Percentiles rank a stretch among this genome's conserved stretches.
phyloP scores from a whole-genome alignment of 108 stramenopile species.

The Schizochytrium sp. region DNA sequence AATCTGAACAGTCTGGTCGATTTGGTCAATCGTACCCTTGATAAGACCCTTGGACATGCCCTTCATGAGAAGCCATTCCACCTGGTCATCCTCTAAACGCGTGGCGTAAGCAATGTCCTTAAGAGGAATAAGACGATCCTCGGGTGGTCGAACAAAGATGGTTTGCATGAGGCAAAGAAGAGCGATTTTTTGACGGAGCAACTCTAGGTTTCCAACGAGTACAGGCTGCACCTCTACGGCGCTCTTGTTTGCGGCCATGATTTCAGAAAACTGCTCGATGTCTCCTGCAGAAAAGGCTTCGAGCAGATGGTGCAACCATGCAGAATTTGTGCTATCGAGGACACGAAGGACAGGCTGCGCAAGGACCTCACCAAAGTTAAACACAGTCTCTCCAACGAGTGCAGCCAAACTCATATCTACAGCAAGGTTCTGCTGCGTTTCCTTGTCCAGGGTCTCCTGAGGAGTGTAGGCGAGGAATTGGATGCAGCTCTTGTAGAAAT shows the following conservation, averaged over 20 bases:
- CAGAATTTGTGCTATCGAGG: slow-evolving; percentile 77
- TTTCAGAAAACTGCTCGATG: slow-evolving; percentile 81
- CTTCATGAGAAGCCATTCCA: slow-evolving; percentile 98
- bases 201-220: slow-evolving; percentile 80
- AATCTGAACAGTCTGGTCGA: slow-evolving; percentile 85
- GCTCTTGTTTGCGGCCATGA: slow-evolving; percentile 74
- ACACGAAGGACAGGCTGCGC: slow-evolving; percentile 84
- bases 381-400: slow-evolving; percentile 94
- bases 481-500: slow-evolving; percentile 90
- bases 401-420: slow-evolving; percentile 92
- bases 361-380: slow-evolving; percentile 94
- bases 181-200: slow-evolving; percentile 94
- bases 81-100: slow-evolving; percentile 84
- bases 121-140: slow-evolving; percentile 88
- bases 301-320: slow-evolving; percentile 88
- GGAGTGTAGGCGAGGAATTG: slow-evolving; percentile 86
- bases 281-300: slow-evolving; percentile 87
- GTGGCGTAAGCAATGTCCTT: slow-evolving; percentile 85
- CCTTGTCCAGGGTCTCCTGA: slow-evolving; percentile 69
- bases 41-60: slow-evolving; percentile 93
- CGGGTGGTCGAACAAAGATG: slow-evolving; percentile 89
- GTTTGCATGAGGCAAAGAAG: slow-evolving; percentile 91
- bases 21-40: slow-evolving; percentile 87
- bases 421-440: slow-evolving; percentile 79
- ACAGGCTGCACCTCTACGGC: slow-evolving; percentile 87